Conservation (phyloP, 805 yeast genomes). For the Candida palmyrensis region DNA sequence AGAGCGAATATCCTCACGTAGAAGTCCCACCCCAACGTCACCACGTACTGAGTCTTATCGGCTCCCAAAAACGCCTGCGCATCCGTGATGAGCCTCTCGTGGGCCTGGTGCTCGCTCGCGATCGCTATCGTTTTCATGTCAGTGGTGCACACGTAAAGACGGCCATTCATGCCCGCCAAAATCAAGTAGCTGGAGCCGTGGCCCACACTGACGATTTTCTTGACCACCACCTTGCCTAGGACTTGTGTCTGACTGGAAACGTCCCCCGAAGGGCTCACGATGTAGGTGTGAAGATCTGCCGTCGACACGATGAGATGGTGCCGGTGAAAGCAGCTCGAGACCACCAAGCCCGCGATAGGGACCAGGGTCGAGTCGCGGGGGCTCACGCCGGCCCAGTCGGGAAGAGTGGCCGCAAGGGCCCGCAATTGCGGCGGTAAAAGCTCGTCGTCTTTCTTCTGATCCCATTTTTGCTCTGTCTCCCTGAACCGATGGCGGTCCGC, state of each 20-base stretch:
- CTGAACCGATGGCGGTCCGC: conserved; percentile 29
- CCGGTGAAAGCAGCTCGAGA: conserved; percentile 11
- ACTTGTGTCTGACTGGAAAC: conserved; percentile 12
- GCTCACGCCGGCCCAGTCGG: conserved; percentile 8
- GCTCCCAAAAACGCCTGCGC: conserved; percentile 19
- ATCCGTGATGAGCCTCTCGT: conserved; percentile 33
- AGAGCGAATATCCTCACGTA: conserved; percentile 33
- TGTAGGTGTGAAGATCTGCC: conserved; percentile 12
- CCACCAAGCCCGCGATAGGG: conserved; percentile 19
- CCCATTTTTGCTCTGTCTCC: conserved; percentile 8
- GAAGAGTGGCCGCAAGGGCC: background rate
- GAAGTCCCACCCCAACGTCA: conserved; percentile 60
- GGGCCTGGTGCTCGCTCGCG: conserved; percentile 19
- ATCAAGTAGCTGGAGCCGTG: conserved; percentile 23
- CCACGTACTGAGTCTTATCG: conserved; percentile 28
- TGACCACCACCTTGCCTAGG: conserved; percentile 24
- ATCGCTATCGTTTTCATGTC: conserved; percentile 2
- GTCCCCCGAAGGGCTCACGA: conserved; percentile 11
- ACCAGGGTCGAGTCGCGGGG: conserved; percentile 14
- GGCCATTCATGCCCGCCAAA: conserved; percentile 53
- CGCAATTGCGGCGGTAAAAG: background rate
- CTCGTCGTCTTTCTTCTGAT: background rate
- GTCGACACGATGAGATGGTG: conserved; percentile 14
- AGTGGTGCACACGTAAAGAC: conserved; percentile 16
- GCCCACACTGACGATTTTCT: conserved; percentile 26